phyloP scores from a whole-genome alignment of 305 asterid species.

The Withania somnifera region DNA sequence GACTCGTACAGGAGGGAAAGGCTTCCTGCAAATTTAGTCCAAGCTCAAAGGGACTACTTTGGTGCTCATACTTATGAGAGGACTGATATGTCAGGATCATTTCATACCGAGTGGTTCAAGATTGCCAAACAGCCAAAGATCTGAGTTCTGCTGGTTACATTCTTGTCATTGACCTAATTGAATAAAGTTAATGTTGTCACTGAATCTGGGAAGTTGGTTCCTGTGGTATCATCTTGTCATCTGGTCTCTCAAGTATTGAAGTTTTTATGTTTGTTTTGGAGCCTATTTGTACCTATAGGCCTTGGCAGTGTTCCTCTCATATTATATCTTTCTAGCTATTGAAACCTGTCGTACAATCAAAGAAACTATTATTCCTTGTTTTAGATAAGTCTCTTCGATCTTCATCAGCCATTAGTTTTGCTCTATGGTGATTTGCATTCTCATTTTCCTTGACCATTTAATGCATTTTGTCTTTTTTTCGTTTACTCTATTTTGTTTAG shows the following conservation, averaged over 20 bases:
- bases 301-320: not conserved
- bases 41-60: conserved; percentile 91
- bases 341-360: not conserved
- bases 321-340: not conserved
- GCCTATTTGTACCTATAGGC: not conserved
- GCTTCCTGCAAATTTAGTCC: conserved; percentile 88
- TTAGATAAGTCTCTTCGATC: not conserved
- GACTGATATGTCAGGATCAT: conserved; percentile 59
- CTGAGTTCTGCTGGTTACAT: conserved; percentile 13
- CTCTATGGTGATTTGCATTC: not conserved
- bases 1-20: conserved; percentile 83
- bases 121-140: conserved; percentile 45
- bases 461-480: not conserved
- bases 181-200: not conserved
- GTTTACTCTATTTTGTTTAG: not conserved
- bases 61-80: conserved; percentile 97
- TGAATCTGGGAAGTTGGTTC: not conserved
- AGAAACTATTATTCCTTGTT: not conserved
- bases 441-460: not conserved
- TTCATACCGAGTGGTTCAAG: conserved; percentile 96
- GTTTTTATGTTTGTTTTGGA: not conserved
- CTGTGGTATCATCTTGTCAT: not conserved
- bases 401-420: not conserved
- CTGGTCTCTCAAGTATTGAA: not conserved
- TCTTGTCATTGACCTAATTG: not conserved